phyloP scores from a whole-genome alignment of 1,139 yeast genomes.

The Eremothecium cymbalariae region DNA sequence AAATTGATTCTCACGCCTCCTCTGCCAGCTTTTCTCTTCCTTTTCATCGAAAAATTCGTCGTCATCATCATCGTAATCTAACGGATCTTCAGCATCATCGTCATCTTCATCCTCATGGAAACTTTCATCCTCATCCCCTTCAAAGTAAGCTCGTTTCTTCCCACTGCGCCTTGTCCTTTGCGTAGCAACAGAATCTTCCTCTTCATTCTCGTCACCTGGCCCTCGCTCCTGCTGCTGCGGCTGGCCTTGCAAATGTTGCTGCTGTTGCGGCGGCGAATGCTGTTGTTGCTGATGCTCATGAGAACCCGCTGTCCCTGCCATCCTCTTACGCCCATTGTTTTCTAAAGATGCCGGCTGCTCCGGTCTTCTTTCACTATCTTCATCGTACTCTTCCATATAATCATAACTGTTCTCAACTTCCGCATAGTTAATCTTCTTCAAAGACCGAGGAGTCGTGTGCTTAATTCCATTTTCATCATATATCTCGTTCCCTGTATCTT shows the following conservation, averaged over 20 bases:
- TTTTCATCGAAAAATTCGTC: constrained; percentile 29
- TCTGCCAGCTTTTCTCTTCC: constrained; percentile 19
- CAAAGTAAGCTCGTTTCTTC: constrained; percentile 1
- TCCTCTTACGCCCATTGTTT: not conserved
- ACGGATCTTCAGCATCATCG: constrained; percentile 16
- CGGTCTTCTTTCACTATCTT: constrained; percentile 7
- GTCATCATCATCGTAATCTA: constrained; percentile 32
- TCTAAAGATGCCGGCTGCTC: constrained; percentile 3
- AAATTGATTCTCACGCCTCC: constrained; percentile 18
- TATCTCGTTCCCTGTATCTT: constrained; percentile 13
- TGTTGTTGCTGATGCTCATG: not conserved
- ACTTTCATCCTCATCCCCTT: constrained; percentile 25
- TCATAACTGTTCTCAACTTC: constrained; percentile 31
- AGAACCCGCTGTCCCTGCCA: not conserved
- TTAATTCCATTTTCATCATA: constrained; percentile 27
- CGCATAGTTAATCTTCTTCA: constrained; percentile 31
- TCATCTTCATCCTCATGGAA: constrained; percentile 28
- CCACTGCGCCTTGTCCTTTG: constrained; percentile 10
- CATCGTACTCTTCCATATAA: constrained; percentile 25
- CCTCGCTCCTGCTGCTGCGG: constrained; percentile 8
- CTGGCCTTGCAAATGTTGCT: constrained; percentile 16
- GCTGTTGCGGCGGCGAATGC: constrained; percentile 14
- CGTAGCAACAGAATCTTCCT: constrained; percentile 19
- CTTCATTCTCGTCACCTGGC: constrained; percentile 13
- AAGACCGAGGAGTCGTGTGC: constrained; percentile 27